Percentiles rank a stretch among this genome's conserved stretches.
phyloP scores from a whole-genome alignment of 257 asterid species.

The Nicotiana paniculata region DNA sequence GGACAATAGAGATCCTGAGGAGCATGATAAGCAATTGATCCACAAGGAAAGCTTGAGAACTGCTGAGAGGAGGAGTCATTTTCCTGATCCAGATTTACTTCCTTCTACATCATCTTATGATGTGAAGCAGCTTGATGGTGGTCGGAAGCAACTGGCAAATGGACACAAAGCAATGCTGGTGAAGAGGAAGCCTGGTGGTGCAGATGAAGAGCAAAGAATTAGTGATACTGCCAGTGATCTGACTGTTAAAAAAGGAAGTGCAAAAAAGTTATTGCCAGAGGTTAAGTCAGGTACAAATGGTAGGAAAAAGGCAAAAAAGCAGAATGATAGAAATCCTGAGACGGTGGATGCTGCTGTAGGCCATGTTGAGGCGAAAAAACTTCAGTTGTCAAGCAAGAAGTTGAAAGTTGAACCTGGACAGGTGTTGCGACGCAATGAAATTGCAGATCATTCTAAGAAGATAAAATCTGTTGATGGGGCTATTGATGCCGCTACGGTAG shows the following conservation, averaged over 20 bases:
- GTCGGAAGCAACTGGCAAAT: conserved; percentile 40
- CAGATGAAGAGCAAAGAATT: conserved; percentile 19
- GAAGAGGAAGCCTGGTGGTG: conserved; percentile 40
- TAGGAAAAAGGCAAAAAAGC: conserved; percentile 32
- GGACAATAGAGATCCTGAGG: conserved; percentile 6
- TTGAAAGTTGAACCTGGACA: conserved; percentile 35
- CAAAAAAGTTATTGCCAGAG: conserved; percentile 33
- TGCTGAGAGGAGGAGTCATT: background rate
- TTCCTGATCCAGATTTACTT: background rate
- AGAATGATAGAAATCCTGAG: conserved; percentile 35
- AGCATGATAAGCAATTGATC: conserved; percentile 8
- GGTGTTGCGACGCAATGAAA: conserved; percentile 24
- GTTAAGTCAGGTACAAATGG: conserved; percentile 23
- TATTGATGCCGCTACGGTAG: conserved; percentile 29
- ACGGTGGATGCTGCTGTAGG: conserved; percentile 27
- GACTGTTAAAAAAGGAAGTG: conserved; percentile 22
- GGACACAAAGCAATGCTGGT: conserved; percentile 37
- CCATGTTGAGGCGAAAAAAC: conserved; percentile 26
- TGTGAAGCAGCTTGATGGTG: conserved; percentile 20
- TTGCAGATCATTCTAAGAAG: conserved; percentile 34
- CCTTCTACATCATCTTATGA: conserved; percentile 8
- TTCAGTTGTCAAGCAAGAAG: conserved; percentile 32
- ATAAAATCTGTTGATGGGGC: conserved; percentile 33
- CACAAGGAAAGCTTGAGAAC: conserved; percentile 6
- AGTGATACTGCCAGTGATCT: conserved; percentile 30